Percentiles rank a stretch among this genome's conserved stretches.
These are phyloP conservation scores for Microthlaspi erraticum DNA, from an alignment of 345 rosid genomes.

Conservation along the genomic window DNA sequence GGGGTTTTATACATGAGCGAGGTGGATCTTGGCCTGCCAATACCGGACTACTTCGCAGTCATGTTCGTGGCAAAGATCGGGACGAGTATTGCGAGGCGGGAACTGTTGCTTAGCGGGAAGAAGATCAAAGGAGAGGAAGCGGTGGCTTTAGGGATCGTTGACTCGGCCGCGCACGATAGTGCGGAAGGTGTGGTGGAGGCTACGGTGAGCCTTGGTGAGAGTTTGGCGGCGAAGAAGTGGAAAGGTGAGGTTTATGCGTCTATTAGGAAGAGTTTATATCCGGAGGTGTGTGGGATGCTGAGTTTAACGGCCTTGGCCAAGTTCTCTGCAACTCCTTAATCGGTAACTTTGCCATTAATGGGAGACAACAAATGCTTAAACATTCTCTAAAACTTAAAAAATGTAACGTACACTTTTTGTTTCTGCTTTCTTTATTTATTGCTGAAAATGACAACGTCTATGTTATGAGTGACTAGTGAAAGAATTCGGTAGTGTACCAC, in stretches of 20 bases:
- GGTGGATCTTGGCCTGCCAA: slow-evolving; percentile 61
- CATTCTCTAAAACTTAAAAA: neutral
- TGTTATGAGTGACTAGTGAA: no score
- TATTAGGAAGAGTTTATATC: slow-evolving; percentile 76
- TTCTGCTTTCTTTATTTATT: neutral
- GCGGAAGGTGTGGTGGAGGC: slow-evolving; percentile 55
- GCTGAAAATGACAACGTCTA: neutral
- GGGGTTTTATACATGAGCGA: slow-evolving; percentile 92
- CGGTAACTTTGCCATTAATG: neutral
- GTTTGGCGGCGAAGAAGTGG: slow-evolving; percentile 65
- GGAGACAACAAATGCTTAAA: neutral
- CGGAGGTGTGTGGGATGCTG: slow-evolving; percentile 56
- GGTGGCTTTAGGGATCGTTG: slow-evolving; percentile 61
- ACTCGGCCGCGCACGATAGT: slow-evolving; percentile 59
- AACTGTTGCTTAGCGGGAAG: slow-evolving; percentile 56
- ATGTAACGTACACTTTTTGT: neutral
- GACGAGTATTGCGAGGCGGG: slow-evolving; percentile 53
- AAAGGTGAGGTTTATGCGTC: slow-evolving; percentile 64
- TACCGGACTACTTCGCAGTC: slow-evolving; percentile 63
- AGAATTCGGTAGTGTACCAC: no score
- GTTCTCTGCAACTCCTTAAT: slow-evolving; percentile 39
- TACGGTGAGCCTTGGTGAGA: slow-evolving; percentile 54
- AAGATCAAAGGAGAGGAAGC: slow-evolving; percentile 73
- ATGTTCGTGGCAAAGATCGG: slow-evolving; percentile 58
- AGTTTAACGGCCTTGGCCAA: slow-evolving; percentile 41